phyloP scores from a whole-genome alignment of 1,284 basidiomycete species.

The Cryptococcus jaspeensis region DNA sequence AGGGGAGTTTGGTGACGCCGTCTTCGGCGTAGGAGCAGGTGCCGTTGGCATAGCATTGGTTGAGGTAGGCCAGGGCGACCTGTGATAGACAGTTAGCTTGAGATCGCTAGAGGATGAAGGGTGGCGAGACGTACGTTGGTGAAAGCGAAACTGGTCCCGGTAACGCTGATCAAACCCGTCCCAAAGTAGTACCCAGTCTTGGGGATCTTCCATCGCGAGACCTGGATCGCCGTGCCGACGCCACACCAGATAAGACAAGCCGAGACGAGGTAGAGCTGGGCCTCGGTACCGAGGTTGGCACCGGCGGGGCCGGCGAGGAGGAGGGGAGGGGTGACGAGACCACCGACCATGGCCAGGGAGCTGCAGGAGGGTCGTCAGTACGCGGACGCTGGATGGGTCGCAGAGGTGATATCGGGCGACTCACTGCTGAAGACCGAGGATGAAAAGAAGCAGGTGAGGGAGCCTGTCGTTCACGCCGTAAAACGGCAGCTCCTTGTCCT shows the following conservation, averaged over 20 bases:
- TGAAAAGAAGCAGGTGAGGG: slow-evolving; percentile 33
- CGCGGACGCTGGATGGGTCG: too few species aligned
- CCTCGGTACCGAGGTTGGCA: slow-evolving; percentile 26
- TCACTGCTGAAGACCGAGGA: slow-evolving; percentile 37
- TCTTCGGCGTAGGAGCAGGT: slow-evolving; percentile 24
- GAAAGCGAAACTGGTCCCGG: slow-evolving; percentile 30
- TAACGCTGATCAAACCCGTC: slow-evolving; percentile 35
- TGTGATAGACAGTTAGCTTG: slow-evolving; percentile 14
- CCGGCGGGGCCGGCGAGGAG: slow-evolving; percentile 30
- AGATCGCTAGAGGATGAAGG: slow-evolving; percentile 15
- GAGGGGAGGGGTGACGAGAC: slow-evolving; percentile 34
- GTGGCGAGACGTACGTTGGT: slow-evolving; percentile 28
- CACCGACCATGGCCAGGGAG: slow-evolving; percentile 36
- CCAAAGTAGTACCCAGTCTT: slow-evolving; percentile 32
- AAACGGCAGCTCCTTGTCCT: slow-evolving; percentile 31
- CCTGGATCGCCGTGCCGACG: slow-evolving; percentile 33
- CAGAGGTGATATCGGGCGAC: too few species aligned
- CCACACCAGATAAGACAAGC: slow-evolving; percentile 37
- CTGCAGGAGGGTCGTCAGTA: slow-evolving; percentile 4
- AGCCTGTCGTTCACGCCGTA: slow-evolving; percentile 31
- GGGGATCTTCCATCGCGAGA: slow-evolving; percentile 21
- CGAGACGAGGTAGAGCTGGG: slow-evolving; percentile 35
- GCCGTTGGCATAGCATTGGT: slow-evolving; percentile 25
- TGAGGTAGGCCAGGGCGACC: neutral
- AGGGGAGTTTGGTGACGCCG: slow-evolving; percentile 32